Conservation (phyloP, 331 rosid species). For the Quercus tomentella region DNA sequence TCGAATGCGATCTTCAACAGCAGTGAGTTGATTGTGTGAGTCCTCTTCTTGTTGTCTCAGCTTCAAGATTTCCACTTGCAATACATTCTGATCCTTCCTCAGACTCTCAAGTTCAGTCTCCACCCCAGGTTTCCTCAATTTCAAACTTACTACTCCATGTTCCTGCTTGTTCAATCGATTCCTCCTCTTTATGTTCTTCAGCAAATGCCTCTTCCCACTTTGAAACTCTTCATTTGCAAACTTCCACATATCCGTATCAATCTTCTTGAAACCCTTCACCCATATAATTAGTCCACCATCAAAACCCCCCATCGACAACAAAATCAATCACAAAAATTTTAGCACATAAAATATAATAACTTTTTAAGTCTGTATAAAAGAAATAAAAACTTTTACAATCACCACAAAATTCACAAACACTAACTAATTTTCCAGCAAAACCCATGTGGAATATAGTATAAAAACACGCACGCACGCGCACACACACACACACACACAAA, state of each 20-base stretch:
- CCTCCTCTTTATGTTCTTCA: constrained; percentile 81
- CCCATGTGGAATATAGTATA: too few species aligned
- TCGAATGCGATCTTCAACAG: constrained; percentile 48
- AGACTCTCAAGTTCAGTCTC: constrained; percentile 61
- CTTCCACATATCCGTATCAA: constrained; percentile 86
- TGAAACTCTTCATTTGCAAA: constrained; percentile 86
- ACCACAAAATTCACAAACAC: not conserved
- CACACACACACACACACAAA: not conserved
- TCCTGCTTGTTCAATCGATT: constrained; percentile 45
- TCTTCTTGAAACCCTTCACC: constrained; percentile 77
- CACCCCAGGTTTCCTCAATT: constrained; percentile 29
- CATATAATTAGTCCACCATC: not conserved
- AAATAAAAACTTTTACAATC: not conserved
- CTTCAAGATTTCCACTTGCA: constrained; percentile 59
- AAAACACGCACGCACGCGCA: not conserved
- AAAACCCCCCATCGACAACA: not conserved
- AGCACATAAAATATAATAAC: not conserved
- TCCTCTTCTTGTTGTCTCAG: constrained; percentile 57
- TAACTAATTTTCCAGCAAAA: too few species aligned
- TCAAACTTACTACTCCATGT: constrained; percentile 10
- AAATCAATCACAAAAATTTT: not conserved
- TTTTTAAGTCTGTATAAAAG: too few species aligned
- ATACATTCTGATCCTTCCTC: constrained; percentile 48
- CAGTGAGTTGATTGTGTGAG: constrained; percentile 42
- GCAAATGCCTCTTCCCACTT: constrained; percentile 81